phyloP scores from a whole-genome alignment of 1,139 yeast species.

The Suhomyces coccinellae region DNA sequence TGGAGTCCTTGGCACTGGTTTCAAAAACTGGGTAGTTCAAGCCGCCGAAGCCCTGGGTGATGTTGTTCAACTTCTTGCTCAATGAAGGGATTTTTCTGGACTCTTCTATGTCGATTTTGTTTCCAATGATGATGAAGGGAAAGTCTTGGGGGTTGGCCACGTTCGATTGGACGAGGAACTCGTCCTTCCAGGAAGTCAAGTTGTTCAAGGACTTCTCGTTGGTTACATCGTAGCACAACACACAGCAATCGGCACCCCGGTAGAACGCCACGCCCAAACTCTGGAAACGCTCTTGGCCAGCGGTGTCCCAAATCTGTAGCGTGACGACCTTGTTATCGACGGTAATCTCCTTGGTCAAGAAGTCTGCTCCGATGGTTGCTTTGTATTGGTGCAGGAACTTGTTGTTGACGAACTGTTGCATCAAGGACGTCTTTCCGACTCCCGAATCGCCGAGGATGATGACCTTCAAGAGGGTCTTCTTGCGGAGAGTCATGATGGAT shows the following conservation, averaged over 20 bases:
- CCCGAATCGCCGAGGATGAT: conserved; percentile 97
- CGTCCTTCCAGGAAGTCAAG: conserved; percentile 91
- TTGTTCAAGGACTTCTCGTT: conserved; percentile 77
- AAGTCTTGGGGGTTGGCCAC: conserved; percentile 92
- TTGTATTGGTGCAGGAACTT: conserved; percentile 95
- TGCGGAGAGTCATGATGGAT: conserved; percentile 66
- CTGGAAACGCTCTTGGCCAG: conserved; percentile 98
- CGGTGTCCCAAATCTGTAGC: conserved; percentile 97
- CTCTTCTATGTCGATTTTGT: conserved; percentile 93
- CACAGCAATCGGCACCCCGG: conserved; percentile 98
- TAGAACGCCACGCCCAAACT: conserved; percentile 96
- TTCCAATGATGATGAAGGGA: conserved; percentile 93
- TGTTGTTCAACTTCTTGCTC: conserved; percentile 79
- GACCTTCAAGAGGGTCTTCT: conserved; percentile 89
- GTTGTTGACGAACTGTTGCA: conserved; percentile 94
- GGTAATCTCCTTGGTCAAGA: conserved; percentile 83
- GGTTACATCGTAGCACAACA: conserved; percentile 55
- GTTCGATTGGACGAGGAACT: conserved; percentile 88
- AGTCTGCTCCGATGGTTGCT: conserved; percentile 98
- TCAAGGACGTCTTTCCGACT: conserved; percentile 94
- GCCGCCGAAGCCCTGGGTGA: conserved; percentile 75
- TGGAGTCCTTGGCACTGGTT: conserved; percentile 30
- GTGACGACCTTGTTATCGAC: conserved; percentile 82
- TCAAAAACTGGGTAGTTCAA: conserved; percentile 78
- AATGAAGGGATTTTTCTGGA: conserved; percentile 75